Evolutionary conservation across 345 rosid species (phyloP).

Genomic region (Tarenaya hassleriana): DNA sequence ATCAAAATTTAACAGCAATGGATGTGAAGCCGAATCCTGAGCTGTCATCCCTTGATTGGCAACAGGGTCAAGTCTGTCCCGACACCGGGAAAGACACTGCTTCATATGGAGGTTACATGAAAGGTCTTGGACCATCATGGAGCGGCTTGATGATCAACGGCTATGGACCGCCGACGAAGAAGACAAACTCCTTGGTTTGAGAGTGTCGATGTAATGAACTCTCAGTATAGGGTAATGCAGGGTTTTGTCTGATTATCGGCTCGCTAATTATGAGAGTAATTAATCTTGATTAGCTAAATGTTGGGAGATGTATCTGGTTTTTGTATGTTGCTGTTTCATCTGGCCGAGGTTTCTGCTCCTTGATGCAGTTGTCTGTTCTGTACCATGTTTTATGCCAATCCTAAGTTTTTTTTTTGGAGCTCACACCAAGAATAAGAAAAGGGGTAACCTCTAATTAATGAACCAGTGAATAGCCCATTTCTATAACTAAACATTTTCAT

Average conservation of each 20-base stretch:
- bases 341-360: slow-evolving; percentile 25
- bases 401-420: background rate
- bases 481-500: no score
- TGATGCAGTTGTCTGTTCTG: slow-evolving; percentile 4
- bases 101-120: slow-evolving; percentile 23
- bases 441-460: no score
- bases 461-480: no score
- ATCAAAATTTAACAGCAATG: slow-evolving; percentile 30
- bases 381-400: background rate
- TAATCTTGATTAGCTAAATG: slow-evolving; percentile 13
- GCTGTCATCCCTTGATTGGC: slow-evolving; percentile 77
- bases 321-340: slow-evolving; percentile 19
- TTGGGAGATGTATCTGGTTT: slow-evolving; percentile 16
- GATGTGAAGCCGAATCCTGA: slow-evolving; percentile 72
- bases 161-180: slow-evolving; percentile 27
- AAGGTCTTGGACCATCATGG: slow-evolving; percentile 31
- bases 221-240: slow-evolving; percentile 4
- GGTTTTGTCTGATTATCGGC: slow-evolving; percentile 16
- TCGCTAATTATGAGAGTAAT: slow-evolving; percentile 12
- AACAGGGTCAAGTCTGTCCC: slow-evolving; percentile 63
- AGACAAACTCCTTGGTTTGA: slow-evolving; percentile 30
- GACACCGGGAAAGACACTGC: slow-evolving; percentile 25
- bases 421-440: no score
- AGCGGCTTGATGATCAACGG: slow-evolving; percentile 31
- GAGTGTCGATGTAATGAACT: background rate